Percentiles rank a stretch among this genome's conserved stretches.
These are phyloP conservation scores for Talaromyces atroroseus DNA, from an alignment of 2,329 filamentous ascomycete genomes.

Conservation along the genomic window DNA sequence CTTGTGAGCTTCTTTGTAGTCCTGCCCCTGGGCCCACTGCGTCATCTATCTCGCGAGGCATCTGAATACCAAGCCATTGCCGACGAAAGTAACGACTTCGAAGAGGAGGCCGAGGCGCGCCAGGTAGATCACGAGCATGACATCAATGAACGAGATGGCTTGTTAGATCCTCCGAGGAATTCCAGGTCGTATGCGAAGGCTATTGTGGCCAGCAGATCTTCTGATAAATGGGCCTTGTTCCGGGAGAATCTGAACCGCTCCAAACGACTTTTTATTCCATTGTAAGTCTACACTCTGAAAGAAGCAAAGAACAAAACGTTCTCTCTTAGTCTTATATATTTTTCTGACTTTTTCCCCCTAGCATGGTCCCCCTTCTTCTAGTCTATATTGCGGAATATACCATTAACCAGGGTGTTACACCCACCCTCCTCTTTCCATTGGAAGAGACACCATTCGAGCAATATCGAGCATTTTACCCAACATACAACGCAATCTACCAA, in stretches of 20 bases:
- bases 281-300: slow-evolving; percentile 39
- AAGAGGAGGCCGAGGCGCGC: slow-evolving; percentile 28
- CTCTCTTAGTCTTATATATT: neutral
- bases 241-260: slow-evolving; percentile 59
- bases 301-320: neutral
- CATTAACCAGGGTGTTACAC: slow-evolving; percentile 91
- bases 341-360: slow-evolving; percentile 21
- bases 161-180: slow-evolving; percentile 22
- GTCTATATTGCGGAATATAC: slow-evolving; percentile 97
- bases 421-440: slow-evolving; percentile 83
- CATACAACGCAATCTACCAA: slow-evolving; percentile 93
- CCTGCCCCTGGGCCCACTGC: slow-evolving; percentile 63
- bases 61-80: slow-evolving; percentile 52
- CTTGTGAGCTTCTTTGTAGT: slow-evolving; percentile 78
- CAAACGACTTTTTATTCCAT: slow-evolving; percentile 64
- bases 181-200: slow-evolving; percentile 18
- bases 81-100: slow-evolving; percentile 30
- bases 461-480: slow-evolving; percentile 85
- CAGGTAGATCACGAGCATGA: slow-evolving; percentile 16
- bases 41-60: slow-evolving; percentile 39
- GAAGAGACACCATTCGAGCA: slow-evolving; percentile 68
- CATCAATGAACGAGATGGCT: slow-evolving; percentile 18
- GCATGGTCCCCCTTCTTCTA: slow-evolving; percentile 83
- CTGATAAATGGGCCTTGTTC: slow-evolving; percentile 34
- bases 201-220: slow-evolving; percentile 11